Conservation (phyloP, 805 yeast species). For the Wickerhamiella sorbophila region DNA sequence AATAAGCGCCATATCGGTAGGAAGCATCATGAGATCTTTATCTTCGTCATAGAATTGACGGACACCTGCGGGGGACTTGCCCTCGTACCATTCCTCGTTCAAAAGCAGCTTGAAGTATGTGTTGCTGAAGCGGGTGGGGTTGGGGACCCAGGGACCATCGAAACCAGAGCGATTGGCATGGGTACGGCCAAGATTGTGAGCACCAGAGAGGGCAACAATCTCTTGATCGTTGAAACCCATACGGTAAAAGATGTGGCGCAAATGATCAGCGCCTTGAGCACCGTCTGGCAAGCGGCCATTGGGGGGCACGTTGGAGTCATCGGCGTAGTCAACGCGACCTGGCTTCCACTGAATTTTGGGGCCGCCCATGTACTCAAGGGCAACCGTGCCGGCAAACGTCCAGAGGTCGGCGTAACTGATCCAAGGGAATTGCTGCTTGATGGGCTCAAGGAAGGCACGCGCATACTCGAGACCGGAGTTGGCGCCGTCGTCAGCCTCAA, state of each 20-base stretch:
- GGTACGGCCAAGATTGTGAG: constrained; percentile 50
- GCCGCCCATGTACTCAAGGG: constrained; percentile 50
- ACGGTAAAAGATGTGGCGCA: constrained; percentile 39
- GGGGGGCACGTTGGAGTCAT: constrained; percentile 41
- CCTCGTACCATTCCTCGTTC: constrained; percentile 39
- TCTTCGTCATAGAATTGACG: constrained; percentile 34
- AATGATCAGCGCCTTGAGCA: constrained; percentile 38
- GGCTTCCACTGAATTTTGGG: constrained; percentile 69
- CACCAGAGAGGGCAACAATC: constrained; percentile 48
- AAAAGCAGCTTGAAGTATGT: constrained; percentile 48
- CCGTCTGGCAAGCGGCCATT: constrained; percentile 53
- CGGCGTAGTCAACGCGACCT: constrained; percentile 45
- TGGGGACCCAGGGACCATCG: constrained; percentile 85
- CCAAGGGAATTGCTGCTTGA: constrained; percentile 43
- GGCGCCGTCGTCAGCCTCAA: constrained; percentile 33
- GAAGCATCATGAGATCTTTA: constrained; percentile 69
- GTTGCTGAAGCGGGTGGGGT: constrained; percentile 60
- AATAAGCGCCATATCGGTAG: constrained; percentile 61
- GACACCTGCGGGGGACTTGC: constrained; percentile 28
- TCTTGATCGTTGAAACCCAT: constrained; percentile 50
- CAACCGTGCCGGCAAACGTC: constrained; percentile 57
- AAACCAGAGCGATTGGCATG: constrained; percentile 55
- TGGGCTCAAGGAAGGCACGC: constrained; percentile 40
- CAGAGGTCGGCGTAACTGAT: constrained; percentile 54
- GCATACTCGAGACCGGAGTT: constrained; percentile 40